A percentile compares a stretch with the other conserved stretches of the same genome.
phyloP scores from a whole-genome alignment of 768 basidiomycete genomes.

The Neoboletus brunneissimus region DNA sequence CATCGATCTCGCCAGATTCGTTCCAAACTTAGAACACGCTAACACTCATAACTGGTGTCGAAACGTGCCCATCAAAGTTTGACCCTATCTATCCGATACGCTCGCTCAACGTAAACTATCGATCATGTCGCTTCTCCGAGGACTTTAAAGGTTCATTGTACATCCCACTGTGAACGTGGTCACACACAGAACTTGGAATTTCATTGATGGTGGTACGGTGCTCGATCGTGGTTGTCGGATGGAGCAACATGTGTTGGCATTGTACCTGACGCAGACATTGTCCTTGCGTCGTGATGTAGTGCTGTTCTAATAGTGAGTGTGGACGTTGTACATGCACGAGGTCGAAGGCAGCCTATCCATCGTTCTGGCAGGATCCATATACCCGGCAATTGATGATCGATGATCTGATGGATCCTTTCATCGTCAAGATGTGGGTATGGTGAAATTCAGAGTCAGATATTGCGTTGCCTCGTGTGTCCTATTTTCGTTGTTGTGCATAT shows the following conservation, averaged over 20 bases:
- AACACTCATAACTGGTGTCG: neutral
- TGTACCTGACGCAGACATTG: neutral
- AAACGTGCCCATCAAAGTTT: neutral
- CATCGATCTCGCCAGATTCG: constrained; percentile 1
- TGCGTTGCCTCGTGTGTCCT: neutral
- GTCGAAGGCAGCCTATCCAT: neutral
- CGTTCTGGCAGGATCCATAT: neutral
- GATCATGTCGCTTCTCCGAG: constrained; percentile 10
- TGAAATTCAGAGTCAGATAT: constrained; percentile 9
- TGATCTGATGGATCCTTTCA: neutral
- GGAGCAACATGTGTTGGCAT: neutral
- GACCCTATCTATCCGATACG: neutral
- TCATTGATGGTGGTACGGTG: neutral
- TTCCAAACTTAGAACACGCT: neutral
- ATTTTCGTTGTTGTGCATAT: constrained; percentile 8
- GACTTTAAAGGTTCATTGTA: neutral
- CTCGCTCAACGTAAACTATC: neutral
- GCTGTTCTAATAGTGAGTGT: neutral
- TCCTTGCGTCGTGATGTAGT: neutral
- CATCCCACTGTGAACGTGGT: neutral
- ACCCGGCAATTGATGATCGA: constrained; percentile 1
- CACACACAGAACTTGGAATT: neutral
- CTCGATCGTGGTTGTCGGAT: neutral
- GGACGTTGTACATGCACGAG: constrained; percentile 1
- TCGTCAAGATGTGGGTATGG: neutral